Percentiles rank a stretch among this genome's conserved stretches.
phyloP scores from a whole-genome alignment of 495 filamentous ascomycete genomes.

The Parmelia sp. region DNA sequence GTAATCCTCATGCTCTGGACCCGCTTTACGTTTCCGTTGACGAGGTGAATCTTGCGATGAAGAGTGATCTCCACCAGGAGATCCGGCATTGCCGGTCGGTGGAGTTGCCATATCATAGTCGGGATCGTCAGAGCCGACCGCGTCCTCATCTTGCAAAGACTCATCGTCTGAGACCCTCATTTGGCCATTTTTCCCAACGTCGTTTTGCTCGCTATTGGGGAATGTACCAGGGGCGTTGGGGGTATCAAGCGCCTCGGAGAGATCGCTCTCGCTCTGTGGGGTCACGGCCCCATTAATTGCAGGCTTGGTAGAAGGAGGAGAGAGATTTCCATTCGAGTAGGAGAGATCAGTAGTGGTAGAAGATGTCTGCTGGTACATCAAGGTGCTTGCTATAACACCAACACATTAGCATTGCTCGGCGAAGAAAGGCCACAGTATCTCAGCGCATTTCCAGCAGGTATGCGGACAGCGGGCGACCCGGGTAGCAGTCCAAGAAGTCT shows the following conservation, averaged over 20 bases:
- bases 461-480: slow-evolving; percentile 22
- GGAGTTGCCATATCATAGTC: slow-evolving; percentile 69
- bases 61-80: slow-evolving; percentile 50
- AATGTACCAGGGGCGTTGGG: slow-evolving; percentile 30
- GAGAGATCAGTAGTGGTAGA: slow-evolving; percentile 18
- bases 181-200: slow-evolving; percentile 26
- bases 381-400: slow-evolving; percentile 25
- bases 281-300: slow-evolving; percentile 25
- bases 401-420: slow-evolving; percentile 26
- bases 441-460: slow-evolving; percentile 14
- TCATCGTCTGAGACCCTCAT: slow-evolving; percentile 39
- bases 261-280: slow-evolving; percentile 48
- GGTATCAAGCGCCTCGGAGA: slow-evolving; percentile 44
- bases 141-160: slow-evolving; percentile 53
- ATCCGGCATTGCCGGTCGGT: slow-evolving; percentile 44
- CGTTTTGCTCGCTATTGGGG: slow-evolving; percentile 23
- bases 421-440: not conserved
- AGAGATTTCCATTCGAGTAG: slow-evolving; percentile 26
- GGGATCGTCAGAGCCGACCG: slow-evolving; percentile 71
- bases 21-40: slow-evolving; percentile 69
- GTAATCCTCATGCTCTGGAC: slow-evolving; percentile 65
- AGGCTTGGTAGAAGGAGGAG: slow-evolving; percentile 27
- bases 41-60: slow-evolving; percentile 59
- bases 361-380: slow-evolving; percentile 24
- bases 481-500: slow-evolving; percentile 4